Conservation (phyloP, 2,329 filamentous ascomycete genomes). For the Colletotrichum salicis region DNA sequence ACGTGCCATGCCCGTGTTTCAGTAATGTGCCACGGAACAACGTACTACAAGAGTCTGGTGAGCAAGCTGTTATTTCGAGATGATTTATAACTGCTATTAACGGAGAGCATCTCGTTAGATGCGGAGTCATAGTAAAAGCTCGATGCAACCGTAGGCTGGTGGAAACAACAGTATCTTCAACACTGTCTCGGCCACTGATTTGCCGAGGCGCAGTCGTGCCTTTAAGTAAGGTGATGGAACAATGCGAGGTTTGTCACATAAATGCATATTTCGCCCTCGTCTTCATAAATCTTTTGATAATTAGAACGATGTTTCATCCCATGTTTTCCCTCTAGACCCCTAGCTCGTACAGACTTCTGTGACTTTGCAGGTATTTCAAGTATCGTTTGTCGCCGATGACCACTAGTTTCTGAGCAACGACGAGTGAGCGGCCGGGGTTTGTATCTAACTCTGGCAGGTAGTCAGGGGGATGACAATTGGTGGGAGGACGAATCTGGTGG, state of each 20-base stretch:
- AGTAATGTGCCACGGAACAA: not conserved
- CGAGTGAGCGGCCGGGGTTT: not conserved
- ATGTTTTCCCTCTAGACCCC: not conserved
- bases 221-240: not conserved
- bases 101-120: not conserved
- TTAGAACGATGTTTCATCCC: not conserved
- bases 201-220: not conserved
- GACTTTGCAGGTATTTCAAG: not conserved
- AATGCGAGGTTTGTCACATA: not conserved
- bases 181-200: not conserved
- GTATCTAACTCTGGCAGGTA: not conserved
- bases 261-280: not conserved
- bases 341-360: not conserved
- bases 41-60: not conserved
- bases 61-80: too few species aligned
- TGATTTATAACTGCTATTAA: not conserved
- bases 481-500: not conserved
- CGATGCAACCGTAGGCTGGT: not conserved
- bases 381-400: not conserved
- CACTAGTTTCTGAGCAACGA: not conserved
- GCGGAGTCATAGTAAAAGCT: not conserved
- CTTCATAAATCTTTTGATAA: not conserved
- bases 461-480: not conserved
- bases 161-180: not conserved
- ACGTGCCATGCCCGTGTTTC: not conserved